phyloP scores from a whole-genome alignment of 139 green algal species.

The Chlamydomonas sp. region DNA sequence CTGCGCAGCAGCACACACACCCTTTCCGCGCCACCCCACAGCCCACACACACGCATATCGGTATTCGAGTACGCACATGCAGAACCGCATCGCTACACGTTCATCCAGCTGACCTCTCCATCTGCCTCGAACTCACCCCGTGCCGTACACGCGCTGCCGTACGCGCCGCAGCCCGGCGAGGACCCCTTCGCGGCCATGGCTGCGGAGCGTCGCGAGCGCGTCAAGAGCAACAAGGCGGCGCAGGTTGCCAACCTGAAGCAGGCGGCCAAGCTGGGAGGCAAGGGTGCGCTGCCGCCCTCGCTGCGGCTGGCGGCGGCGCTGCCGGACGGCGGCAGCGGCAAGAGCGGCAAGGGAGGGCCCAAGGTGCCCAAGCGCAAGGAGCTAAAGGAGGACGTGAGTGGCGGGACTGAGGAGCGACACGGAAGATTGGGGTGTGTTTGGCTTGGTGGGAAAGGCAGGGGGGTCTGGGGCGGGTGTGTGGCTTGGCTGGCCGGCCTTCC shows the following conservation, averaged over 20 bases:
- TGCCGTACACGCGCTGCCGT: background rate
- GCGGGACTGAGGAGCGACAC: background rate
- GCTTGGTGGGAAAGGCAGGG: background rate
- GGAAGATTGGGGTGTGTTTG: background rate
- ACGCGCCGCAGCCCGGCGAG: conserved; percentile 70
- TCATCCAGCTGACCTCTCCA: background rate
- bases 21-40: background rate
- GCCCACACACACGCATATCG: background rate
- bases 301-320: conserved; percentile 80
- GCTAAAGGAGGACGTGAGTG: conserved; percentile 72
- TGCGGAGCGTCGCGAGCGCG: conserved; percentile 80
- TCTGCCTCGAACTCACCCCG: background rate
- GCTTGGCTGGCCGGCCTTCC: no score
- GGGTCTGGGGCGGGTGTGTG: background rate
- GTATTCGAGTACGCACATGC: background rate
- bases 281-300: conserved; percentile 70
- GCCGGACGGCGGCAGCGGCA: conserved; percentile 68
- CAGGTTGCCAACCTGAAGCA: conserved; percentile 87
- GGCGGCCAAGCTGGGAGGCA: conserved; percentile 51
- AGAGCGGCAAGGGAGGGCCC: conserved; percentile 38
- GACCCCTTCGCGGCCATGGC: conserved; percentile 89
- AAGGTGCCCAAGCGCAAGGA: conserved; percentile 70
- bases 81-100: no score
- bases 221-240: conserved; percentile 75
- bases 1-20: background rate